Percentiles rank a stretch among this genome's conserved stretches.
Evolutionary conservation across 2,329 filamentous ascomycete genomes (phyloP).

Genomic region (Epichloe gansuensis): DNA sequence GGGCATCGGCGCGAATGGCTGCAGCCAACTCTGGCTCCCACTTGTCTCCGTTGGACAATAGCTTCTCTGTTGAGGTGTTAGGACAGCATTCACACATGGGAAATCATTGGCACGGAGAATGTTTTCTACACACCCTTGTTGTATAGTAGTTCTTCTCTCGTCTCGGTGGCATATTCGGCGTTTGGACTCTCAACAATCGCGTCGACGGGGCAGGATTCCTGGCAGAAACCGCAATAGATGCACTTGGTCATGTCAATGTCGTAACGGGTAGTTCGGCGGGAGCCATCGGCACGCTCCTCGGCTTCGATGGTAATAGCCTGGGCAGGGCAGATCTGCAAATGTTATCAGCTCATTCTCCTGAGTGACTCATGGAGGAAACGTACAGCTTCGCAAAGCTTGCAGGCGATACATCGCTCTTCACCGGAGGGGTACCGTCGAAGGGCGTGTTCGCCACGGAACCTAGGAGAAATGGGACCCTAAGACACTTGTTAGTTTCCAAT

Average conservation of each 20-base stretch:
- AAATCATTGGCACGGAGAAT: no score
- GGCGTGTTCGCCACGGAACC: conserved; percentile 97
- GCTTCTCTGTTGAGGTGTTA: conserved; percentile 49
- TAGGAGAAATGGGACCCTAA: conserved; percentile 87
- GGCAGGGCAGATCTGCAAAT: conserved; percentile 71
- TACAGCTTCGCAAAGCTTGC: conserved; percentile 95
- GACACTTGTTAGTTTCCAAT: conserved; percentile 9
- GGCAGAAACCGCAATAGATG: conserved; percentile 99
- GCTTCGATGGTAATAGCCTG: conserved; percentile 99
- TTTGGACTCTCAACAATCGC: conserved; percentile 62
- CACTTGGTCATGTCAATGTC: conserved; percentile 99
- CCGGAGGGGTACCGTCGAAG: conserved; percentile 91
- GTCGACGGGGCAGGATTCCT: conserved; percentile 97
- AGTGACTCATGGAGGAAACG: conserved; percentile 7
- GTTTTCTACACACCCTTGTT: conserved; percentile 56
- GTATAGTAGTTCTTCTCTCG: conserved; percentile 86
- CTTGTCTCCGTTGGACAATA: conserved; percentile 80
- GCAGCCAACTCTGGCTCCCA: conserved; percentile 98
- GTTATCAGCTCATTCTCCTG: not conserved
- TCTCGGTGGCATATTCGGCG: conserved; percentile 52
- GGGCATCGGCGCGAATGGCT: conserved; percentile 81
- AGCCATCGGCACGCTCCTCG: conserved; percentile 93
- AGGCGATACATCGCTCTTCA: conserved; percentile 98
- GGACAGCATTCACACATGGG: not conserved
- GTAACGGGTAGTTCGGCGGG: conserved; percentile 88